Evolutionary conservation across 164 flowering plant genomes (phyloP), one percentile per base, ranked within the genome.

Genomic region (Vitis riparia): DNA sequence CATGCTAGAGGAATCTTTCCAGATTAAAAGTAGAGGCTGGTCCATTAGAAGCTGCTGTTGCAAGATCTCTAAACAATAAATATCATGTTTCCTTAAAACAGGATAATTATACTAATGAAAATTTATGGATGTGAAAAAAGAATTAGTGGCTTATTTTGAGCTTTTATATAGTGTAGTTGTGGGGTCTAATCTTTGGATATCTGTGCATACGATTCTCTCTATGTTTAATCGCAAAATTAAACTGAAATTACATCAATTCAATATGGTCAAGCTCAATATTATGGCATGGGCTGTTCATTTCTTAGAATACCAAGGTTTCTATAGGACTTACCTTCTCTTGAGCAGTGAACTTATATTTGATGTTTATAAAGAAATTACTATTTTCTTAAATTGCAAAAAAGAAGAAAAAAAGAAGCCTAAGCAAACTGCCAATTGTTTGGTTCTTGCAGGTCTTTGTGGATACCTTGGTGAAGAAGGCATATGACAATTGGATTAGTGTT

Each of bases 401-500:
- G 44, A 32, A 32, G 44, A 32, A 32, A 6, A 32, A 32, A 5
- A 61, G n/a, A 50, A 61, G 23, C 64, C 56, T 52, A 15, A 61
- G 9, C 65, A 47, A 50, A 11, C 61, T 16, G 57, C 17, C 10
- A 69, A 52, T 9, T 5, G 55, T 63, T 47, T 65, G 10, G 23
- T 63, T 60, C 15, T 58, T 75, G 73, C 87, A 93, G 99, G 87
- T 86, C n/a, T 88, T 75, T 74, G 98, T 93, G 11, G 99, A 95
- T 66, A 70, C 83, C 61, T 82, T 91, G 87, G 97, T 95, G 80
- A 93, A 88, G 76, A 91, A 88, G 72, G 99, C 99, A 13, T 93
- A 95, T 82, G 98, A 95, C 13, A 91, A 95, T 67, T 95, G 99
- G 99, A 84, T 82, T 82, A 86, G 85, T 79, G 99, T 93, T 16